Evolutionary conservation across 352 stramenopile genomes (phyloP).

Genomic region (Phytophthora sp.): DNA sequence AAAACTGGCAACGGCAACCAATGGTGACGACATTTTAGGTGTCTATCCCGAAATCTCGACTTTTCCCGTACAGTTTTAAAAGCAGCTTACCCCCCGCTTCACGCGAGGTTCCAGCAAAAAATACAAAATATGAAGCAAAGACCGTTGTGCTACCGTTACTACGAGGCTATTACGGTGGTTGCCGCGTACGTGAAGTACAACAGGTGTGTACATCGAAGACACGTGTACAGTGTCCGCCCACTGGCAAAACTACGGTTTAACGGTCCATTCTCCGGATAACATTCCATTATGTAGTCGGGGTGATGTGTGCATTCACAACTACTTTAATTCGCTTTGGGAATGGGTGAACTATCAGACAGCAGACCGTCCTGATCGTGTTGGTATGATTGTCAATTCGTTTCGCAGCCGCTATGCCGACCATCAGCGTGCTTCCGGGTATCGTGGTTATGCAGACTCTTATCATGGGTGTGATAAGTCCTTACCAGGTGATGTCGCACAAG

Average conservation of each 20-base stretch:
- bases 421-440: slow-evolving; percentile 15
- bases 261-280: slow-evolving; percentile 14
- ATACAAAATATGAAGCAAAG: not conserved
- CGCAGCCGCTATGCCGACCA: slow-evolving; percentile 11
- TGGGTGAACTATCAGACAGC: not conserved
- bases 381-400: slow-evolving; percentile 4
- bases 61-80: slow-evolving; percentile 19
- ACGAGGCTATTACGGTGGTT: slow-evolving; percentile 17
- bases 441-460: slow-evolving; percentile 19
- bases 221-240: not conserved
- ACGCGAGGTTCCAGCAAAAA: not conserved
- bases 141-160: slow-evolving; percentile 7
- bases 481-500: slow-evolving; percentile 21
- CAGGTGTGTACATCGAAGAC: slow-evolving; percentile 12
- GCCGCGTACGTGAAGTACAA: slow-evolving; percentile 10
- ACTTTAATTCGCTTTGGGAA: slow-evolving; percentile 19
- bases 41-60: slow-evolving; percentile 1
- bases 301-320: slow-evolving; percentile 16
- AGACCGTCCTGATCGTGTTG: not conserved
- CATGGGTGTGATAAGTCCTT: slow-evolving; percentile 12
- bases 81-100: slow-evolving; percentile 1
- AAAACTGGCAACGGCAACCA: slow-evolving; percentile 6
- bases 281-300: slow-evolving; percentile 6
- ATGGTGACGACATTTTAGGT: not conserved
- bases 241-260: slow-evolving; percentile 13